A percentile compares a stretch with the other conserved stretches of the same genome.
Conservation (phyloP, 2,329 filamentous ascomycete genomes). For the Pseudogymnoascus sp. region DNA sequence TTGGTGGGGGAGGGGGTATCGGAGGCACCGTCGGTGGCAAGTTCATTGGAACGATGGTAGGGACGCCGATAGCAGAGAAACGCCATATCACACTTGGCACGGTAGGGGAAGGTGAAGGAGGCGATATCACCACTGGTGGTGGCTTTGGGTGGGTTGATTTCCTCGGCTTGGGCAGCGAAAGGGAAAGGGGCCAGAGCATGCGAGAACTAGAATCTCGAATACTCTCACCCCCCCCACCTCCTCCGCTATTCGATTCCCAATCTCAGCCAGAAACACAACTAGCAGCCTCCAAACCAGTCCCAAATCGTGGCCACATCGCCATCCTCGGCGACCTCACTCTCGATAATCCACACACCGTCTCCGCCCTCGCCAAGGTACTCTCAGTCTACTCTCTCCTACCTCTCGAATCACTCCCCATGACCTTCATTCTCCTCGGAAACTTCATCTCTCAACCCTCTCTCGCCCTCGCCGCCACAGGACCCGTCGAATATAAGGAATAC, state of each 20-base stretch:
- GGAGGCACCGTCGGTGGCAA: conserved; percentile 87
- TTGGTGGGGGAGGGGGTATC: conserved; percentile 72
- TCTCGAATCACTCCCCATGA: conserved; percentile 59
- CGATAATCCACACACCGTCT: conserved; percentile 71
- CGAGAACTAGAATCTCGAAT: conserved; percentile 34
- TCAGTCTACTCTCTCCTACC: conserved; percentile 61
- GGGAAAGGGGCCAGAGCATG: conserved; percentile 76
- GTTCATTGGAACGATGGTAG: conserved; percentile 84
- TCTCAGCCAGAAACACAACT: neutral
- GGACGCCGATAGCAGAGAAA: conserved; percentile 84
- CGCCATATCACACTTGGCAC: conserved; percentile 71
- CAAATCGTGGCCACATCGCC: conserved; percentile 49
- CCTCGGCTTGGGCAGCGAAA: conserved; percentile 80
- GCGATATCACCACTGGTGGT: conserved; percentile 57
- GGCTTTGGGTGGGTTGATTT: conserved; percentile 98
- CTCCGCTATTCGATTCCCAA: neutral
- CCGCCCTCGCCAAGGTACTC: conserved; percentile 73
- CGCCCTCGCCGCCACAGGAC: conserved; percentile 60
- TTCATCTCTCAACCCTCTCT: conserved; percentile 63
- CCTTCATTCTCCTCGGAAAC: conserved; percentile 78
- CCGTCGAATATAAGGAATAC: conserved; percentile 93
- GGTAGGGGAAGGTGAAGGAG: conserved; percentile 41
- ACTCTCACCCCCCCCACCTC: conserved; percentile 29
- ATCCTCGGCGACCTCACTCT: conserved; percentile 81
- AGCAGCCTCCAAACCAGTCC: neutral